Conservation (phyloP, 371 early-diverging fungal genomes). For the Funneliformis caledonium region DNA sequence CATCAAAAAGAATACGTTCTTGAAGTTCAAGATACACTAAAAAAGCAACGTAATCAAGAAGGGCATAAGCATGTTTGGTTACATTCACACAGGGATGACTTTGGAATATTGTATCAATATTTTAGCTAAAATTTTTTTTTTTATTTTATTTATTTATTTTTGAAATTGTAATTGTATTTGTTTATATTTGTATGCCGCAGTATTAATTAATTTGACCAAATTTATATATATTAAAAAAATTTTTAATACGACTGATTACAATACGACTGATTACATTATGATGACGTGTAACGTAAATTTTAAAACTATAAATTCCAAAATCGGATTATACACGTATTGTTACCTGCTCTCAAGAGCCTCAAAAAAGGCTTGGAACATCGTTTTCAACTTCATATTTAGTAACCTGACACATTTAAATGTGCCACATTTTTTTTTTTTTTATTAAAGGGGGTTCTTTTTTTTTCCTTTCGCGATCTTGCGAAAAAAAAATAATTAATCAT, state of each 20-base stretch:
- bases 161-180: background rate
- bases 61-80: conserved; percentile 67
- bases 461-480: too few species aligned
- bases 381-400: conserved; percentile 53
- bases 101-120: conserved; percentile 56
- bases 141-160: background rate
- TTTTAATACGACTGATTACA: too few species aligned
- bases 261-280: too few species aligned
- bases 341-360: conserved; percentile 67
- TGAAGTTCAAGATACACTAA: conserved; percentile 51
- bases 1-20: conserved; percentile 60
- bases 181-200: background rate
- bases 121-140: conserved; percentile 1
- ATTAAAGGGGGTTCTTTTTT: conserved; percentile 43
- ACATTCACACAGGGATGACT: conserved; percentile 73
- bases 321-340: conserved; percentile 44
- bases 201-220: background rate
- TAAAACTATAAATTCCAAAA: background rate
- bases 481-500: too few species aligned
- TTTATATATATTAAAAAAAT: background rate
- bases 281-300: background rate
- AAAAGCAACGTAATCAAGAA: conserved; percentile 59
- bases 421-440: conserved; percentile 61
- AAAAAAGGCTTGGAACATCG: too few species aligned
- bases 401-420: conserved; percentile 46